Evolutionary conservation across 179 eudicot genomes (phyloP), one percentile per base, ranked within the genome.

Genomic region (Nepenthes alata): DNA sequence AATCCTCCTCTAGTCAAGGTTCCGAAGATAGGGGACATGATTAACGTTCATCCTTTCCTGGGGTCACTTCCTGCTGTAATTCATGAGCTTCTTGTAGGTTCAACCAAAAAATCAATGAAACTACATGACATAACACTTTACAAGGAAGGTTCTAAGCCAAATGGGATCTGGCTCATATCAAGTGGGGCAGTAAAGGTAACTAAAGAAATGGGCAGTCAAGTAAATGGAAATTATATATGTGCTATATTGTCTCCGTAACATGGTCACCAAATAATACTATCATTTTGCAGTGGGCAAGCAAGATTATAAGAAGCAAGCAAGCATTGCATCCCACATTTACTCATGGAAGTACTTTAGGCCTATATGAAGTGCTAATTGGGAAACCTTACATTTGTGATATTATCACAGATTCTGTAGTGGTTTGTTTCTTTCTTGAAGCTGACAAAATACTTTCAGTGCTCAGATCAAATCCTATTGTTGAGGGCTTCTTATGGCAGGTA

Each of bases 401-500:
- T 78, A 63, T 80, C 35, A 71, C 95, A 15, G 96, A 88, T 66
- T 88, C 98, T 60, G 89, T 88, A 58, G 89, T 78, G 34, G 81
- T 91, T 48, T 89, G 96, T 76, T 86, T 88, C 73, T 91, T 76
- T 61, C 25, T 91, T 60, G 96, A 89, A 61, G 45, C 82, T 62
- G 83, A 81, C 64, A 86, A 78, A 79, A 74, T 91, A 63, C 80
- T 71, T 39, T 59, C 83, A 37, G 77, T 75, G 55, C 74, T 82
- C 37, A 79, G 78, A 74, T 80, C 86, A 67, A 75, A 91, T 75
- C 81, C 85, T 52, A 80, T 75, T 37, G 77, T 88, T 13, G 96
- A 86, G 65, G 89, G 84, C 68, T 88, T 91, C 77, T 75, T 91
- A 55, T 91, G 98, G 98, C 75, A 78, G 98, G 98, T 88, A 74